These are phyloP conservation scores for Zygnema circumcarinatum DNA, from an alignment of 139 green algal species.

Conservation along the genomic window DNA sequence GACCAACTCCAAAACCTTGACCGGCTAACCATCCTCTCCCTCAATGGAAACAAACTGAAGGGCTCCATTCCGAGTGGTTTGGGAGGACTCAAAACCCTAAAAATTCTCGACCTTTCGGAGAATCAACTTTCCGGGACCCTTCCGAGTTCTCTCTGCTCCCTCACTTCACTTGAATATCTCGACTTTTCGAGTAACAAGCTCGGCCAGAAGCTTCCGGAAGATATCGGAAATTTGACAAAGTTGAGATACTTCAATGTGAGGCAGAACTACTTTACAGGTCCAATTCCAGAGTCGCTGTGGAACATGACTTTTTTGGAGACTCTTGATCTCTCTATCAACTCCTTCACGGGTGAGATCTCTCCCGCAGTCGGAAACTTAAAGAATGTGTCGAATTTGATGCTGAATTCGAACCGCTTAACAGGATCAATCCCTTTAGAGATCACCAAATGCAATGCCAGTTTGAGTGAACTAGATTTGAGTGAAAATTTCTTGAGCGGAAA, in stretches of 20 bases:
- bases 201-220: no score
- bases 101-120: background rate
- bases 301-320: background rate
- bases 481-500: background rate
- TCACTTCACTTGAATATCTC: slow-evolving; percentile 1
- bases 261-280: background rate
- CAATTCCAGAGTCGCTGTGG: background rate
- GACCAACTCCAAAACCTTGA: no score
- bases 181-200: background rate
- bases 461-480: background rate
- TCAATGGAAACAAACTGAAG: background rate
- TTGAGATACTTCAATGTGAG: background rate
- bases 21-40: background rate
- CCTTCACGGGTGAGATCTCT: slow-evolving; percentile 9
- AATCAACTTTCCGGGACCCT: background rate
- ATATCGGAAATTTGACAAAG: slow-evolving; percentile 1
- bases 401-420: background rate
- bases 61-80: background rate
- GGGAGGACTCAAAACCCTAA: background rate
- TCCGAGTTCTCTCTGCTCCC: background rate
- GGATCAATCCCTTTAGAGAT: background rate
- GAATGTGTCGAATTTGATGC: background rate
- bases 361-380: background rate
- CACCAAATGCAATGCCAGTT: background rate
- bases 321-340: slow-evolving; percentile 7